Conservation (phyloP, 768 basidiomycete genomes). For the Pulveroboletus sp. region DNA sequence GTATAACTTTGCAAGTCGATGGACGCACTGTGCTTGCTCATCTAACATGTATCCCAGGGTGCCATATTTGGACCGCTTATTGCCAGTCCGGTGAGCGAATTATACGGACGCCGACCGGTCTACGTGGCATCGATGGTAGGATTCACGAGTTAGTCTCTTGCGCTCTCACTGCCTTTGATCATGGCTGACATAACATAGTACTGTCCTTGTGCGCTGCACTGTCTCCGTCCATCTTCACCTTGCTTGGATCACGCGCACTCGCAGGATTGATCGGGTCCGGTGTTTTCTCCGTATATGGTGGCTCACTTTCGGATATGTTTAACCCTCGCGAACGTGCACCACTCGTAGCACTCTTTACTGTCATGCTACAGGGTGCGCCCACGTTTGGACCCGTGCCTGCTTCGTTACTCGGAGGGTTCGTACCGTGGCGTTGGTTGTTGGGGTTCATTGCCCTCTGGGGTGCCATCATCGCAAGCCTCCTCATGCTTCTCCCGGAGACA, state of each 20-base stretch:
- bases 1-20: conserved; percentile 24
- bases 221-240: conserved; percentile 18
- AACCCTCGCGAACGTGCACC: conserved; percentile 25
- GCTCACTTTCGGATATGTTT: conserved; percentile 29
- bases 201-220: conserved; percentile 21
- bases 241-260: conserved; percentile 18
- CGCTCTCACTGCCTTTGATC: neutral
- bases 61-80: conserved; percentile 24
- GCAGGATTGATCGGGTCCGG: conserved; percentile 23
- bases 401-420: conserved; percentile 15
- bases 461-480: conserved; percentile 12
- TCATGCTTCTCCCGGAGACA: conserved; percentile 23
- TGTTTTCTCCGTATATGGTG: conserved; percentile 28
- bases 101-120: conserved; percentile 22
- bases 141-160: conserved; percentile 18
- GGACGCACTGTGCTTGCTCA: neutral
- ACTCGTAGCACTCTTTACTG: conserved; percentile 27
- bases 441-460: conserved; percentile 24
- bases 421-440: conserved; percentile 27
- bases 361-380: conserved; percentile 28
- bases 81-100: conserved; percentile 22
- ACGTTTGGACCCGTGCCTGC: conserved; percentile 27
- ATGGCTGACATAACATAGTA: conserved; percentile 13
- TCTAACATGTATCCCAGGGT: conserved; percentile 14
- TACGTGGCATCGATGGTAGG: conserved; percentile 19